Evolutionary conservation across 306 rosid species (phyloP).

Genomic region (Cucumis sativus): DNA sequence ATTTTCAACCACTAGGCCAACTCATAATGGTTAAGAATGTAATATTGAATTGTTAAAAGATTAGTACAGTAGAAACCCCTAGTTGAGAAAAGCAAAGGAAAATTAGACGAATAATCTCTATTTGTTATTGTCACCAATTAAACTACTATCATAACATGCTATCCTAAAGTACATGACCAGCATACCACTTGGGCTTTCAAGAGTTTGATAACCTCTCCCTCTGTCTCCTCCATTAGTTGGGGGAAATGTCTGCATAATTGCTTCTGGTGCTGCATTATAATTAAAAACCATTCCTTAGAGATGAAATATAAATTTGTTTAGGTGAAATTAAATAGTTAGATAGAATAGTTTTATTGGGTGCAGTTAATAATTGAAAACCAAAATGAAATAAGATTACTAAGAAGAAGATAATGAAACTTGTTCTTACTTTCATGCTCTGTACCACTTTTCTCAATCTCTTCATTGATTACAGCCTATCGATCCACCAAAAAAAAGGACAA

Average conservation of each 20-base stretch:
- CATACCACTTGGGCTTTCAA: constrained; percentile 53
- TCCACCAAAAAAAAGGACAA: background rate
- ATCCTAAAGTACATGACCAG: background rate
- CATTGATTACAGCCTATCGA: constrained; percentile 53
- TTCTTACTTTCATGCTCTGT: constrained; percentile 51
- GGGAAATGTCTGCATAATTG: constrained; percentile 75
- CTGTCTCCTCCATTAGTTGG: constrained; percentile 50
- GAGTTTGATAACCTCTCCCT: constrained; percentile 64
- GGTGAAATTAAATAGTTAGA: background rate
- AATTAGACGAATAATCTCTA: background rate
- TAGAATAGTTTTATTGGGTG: background rate
- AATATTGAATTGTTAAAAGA: background rate
- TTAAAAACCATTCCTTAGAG: background rate
- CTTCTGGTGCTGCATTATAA: constrained; percentile 40
- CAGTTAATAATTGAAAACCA: background rate
- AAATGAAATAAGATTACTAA: background rate
- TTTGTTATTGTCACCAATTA: background rate
- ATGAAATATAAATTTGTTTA: background rate
- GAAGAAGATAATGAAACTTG: background rate
- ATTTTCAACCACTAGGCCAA: too few relatives aligned
- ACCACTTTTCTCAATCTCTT: constrained; percentile 21
- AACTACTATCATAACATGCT: background rate
- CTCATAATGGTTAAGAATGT: background rate
- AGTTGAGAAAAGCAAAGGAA: background rate
- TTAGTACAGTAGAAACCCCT: background rate